These are phyloP conservation scores for Tephrocybe sp. DNA, from an alignment of 768 basidiomycete genomes.

Conservation along the genomic window DNA sequence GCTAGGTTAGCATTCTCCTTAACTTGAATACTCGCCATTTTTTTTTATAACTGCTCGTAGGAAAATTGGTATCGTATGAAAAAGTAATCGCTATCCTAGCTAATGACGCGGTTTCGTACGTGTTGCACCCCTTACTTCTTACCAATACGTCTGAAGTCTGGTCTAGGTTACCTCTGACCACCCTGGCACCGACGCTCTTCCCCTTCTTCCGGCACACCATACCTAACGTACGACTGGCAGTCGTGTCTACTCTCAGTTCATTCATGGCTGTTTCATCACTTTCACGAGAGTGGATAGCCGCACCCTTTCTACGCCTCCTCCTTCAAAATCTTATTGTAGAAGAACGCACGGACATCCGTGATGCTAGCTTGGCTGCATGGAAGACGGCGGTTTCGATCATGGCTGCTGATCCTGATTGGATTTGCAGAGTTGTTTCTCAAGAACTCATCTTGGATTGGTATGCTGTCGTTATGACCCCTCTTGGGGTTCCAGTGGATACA, in stretches of 20 bases:
- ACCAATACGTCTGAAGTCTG: neutral
- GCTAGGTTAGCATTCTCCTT: slow-evolving; percentile 56
- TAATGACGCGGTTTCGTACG: slow-evolving; percentile 69
- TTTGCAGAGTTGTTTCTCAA: slow-evolving; percentile 55
- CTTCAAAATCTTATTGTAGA: slow-evolving; percentile 95
- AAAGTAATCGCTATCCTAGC: slow-evolving; percentile 78
- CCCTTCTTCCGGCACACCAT: slow-evolving; percentile 99
- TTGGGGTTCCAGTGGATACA: slow-evolving; percentile 76
- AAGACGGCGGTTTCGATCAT: slow-evolving; percentile 61
- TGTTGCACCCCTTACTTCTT: slow-evolving; percentile 16
- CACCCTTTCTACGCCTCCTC: slow-evolving; percentile 76
- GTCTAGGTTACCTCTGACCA: slow-evolving; percentile 73
- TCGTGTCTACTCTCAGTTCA: slow-evolving; percentile 83
- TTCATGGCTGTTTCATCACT: slow-evolving; percentile 81
- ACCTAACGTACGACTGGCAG: slow-evolving; percentile 86
- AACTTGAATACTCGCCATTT: neutral
- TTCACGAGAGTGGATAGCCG: slow-evolving; percentile 77
- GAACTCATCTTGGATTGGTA: slow-evolving; percentile 82
- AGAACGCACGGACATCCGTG: slow-evolving; percentile 82
- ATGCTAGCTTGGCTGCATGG: slow-evolving; percentile 75
- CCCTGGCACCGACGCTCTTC: slow-evolving; percentile 84
- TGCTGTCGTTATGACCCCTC: slow-evolving; percentile 83
- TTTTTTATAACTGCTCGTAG: slow-evolving; percentile 35
- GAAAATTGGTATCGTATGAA: slow-evolving; percentile 78
- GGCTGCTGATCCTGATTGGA: slow-evolving; percentile 41